phyloP scores from a whole-genome alignment of 352 stramenopile genomes.

The Pythium sukuiense region DNA sequence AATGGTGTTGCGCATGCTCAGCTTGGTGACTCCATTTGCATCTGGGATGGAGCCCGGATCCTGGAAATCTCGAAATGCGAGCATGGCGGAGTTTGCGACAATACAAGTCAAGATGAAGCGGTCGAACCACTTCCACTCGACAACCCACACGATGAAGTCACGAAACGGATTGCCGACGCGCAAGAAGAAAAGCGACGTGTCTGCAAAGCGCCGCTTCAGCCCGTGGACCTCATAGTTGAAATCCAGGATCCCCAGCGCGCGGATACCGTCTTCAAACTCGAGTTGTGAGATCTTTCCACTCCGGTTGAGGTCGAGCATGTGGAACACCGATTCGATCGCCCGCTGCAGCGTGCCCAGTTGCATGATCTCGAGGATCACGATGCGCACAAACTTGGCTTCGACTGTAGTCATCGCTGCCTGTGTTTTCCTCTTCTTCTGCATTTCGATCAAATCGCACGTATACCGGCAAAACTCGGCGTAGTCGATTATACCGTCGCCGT shows the following conservation, averaged over 20 bases:
- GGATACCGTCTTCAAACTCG: slow-evolving; percentile 45
- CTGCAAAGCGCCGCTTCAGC: slow-evolving; percentile 39
- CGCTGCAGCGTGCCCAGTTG: slow-evolving; percentile 21
- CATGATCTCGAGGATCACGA: slow-evolving; percentile 38
- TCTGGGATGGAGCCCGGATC: slow-evolving; percentile 37
- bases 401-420: slow-evolving; percentile 27
- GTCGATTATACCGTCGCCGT: slow-evolving; percentile 45
- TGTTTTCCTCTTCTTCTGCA: slow-evolving; percentile 34
- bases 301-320: slow-evolving; percentile 38
- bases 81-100: slow-evolving; percentile 60
- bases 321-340: slow-evolving; percentile 40
- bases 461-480: slow-evolving; percentile 50
- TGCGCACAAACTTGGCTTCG: slow-evolving; percentile 37
- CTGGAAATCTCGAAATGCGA: slow-evolving; percentile 62
- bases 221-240: slow-evolving; percentile 55
- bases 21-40: slow-evolving; percentile 20
- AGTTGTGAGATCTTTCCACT: slow-evolving; percentile 41
- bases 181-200: slow-evolving; percentile 42
- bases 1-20: slow-evolving; percentile 37
- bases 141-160: slow-evolving; percentile 40
- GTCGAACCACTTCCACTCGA: slow-evolving; percentile 74
- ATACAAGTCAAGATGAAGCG: slow-evolving; percentile 74
- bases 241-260: slow-evolving; percentile 40
- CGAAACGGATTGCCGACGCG: slow-evolving; percentile 37
- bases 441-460: slow-evolving; percentile 38